Evolutionary conservation across 768 basidiomycete species (phyloP).

Genomic region (Lentinula sp.): DNA sequence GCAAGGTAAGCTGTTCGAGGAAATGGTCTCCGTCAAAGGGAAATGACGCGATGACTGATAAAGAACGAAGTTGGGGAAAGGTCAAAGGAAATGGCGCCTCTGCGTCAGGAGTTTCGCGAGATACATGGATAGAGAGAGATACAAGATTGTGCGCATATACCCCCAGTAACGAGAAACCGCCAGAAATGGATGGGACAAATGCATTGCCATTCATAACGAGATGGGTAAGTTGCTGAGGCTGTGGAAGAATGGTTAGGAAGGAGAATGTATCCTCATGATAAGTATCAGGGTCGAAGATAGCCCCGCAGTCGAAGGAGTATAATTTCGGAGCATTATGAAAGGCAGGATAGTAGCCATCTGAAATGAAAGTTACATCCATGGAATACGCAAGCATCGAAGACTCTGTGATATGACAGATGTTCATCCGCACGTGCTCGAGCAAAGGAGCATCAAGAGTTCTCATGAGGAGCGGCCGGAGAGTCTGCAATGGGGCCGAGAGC

Average conservation of each 20-base stretch:
- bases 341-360: background rate
- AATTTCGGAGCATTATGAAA: background rate
- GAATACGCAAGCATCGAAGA: background rate
- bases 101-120: background rate
- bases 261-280: background rate
- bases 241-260: background rate
- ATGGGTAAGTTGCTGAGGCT: background rate
- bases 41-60: background rate
- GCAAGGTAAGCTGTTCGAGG: background rate
- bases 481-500: background rate
- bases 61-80: background rate
- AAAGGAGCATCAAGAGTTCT: background rate
- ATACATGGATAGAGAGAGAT: background rate
- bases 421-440: background rate
- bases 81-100: background rate
- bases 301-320: background rate
- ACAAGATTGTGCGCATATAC: background rate
- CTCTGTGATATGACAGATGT: background rate
- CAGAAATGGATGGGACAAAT: background rate
- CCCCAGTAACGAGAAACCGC: background rate
- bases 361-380: background rate
- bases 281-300: background rate
- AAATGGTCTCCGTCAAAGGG: background rate
- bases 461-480: background rate
- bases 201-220: background rate